These are phyloP conservation scores for Allium cepa DNA, from an alignment of 106 monocot species.

Conservation along the genomic window DNA sequence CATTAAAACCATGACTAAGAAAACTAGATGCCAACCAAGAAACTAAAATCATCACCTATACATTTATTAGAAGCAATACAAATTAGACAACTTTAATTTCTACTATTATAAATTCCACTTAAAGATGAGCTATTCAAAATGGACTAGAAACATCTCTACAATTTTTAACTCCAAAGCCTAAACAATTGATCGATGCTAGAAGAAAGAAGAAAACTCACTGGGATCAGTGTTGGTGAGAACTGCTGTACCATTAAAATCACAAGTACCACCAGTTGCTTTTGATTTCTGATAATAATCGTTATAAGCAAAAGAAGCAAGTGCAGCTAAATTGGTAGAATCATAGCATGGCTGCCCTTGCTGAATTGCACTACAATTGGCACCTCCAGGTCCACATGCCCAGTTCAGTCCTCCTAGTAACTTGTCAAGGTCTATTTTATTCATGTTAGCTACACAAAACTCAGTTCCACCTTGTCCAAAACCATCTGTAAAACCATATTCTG, in stretches of 20 bases:
- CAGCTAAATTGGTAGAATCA: not conserved
- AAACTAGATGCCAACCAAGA: too few relatives aligned
- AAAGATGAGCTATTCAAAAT: too few relatives aligned
- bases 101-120: too few relatives aligned
- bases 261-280: not conserved
- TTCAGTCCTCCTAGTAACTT: not conserved
- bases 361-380: constrained; percentile 3
- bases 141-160: too few relatives aligned
- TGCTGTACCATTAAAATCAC: not conserved
- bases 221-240: not conserved
- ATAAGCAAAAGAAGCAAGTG: constrained; percentile 7
- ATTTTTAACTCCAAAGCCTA: too few relatives aligned
- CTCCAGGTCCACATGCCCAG: constrained; percentile 7
- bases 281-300: constrained; percentile 5
- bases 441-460: not conserved
- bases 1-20: too few relatives aligned
- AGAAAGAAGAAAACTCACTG: not conserved
- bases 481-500: too few relatives aligned
- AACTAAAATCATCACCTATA: too few relatives aligned
- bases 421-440: not conserved
- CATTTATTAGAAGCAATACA: too few relatives aligned
- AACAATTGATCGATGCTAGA: too few relatives aligned
- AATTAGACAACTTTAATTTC: too few relatives aligned
- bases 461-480: too few relatives aligned
- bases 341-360: constrained; percentile 6